Evolutionary conservation across 202 grass and related monocot genomes (phyloP).

Genomic region (Alloteropsis angusta): DNA sequence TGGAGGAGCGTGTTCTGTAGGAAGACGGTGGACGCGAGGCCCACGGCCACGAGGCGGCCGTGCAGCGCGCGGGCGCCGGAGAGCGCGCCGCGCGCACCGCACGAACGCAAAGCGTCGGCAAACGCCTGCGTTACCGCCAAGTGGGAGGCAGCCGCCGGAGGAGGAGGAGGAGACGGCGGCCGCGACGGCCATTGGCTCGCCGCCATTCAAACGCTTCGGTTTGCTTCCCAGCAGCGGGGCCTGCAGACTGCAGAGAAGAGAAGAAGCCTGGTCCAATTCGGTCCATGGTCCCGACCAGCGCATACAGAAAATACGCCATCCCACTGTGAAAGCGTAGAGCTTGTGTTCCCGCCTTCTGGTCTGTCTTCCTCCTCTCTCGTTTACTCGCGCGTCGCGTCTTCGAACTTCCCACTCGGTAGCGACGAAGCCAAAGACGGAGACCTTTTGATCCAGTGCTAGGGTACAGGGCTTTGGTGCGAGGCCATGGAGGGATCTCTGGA

Average conservation of each 20-base stretch:
- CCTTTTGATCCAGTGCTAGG: conserved; percentile 16
- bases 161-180: not conserved
- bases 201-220: conserved; percentile 61
- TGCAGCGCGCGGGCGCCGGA: conserved; percentile 48
- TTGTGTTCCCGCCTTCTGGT: not conserved
- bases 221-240: not conserved
- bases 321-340: not conserved
- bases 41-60: conserved; percentile 54
- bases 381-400: conserved; percentile 4
- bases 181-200: conserved; percentile 52
- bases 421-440: not conserved
- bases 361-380: not conserved
- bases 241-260: not conserved
- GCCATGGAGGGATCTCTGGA: conserved; percentile 64
- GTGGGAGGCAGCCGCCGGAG: conserved; percentile 33
- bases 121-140: conserved; percentile 69
- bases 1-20: conserved; percentile 84
- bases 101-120: conserved; percentile 45
- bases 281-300: too few relatives aligned
- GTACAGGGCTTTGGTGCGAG: conserved; percentile 27
- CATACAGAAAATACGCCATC: not conserved
- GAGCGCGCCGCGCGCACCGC: conserved; percentile 25
- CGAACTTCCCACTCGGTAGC: not conserved
- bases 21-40: conserved; percentile 64
- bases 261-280: not conserved